Percentiles rank a stretch among this genome's conserved stretches.
Conservation (phyloP, 169 alveolate genomes). For the Amoebophrya sp. region DNA sequence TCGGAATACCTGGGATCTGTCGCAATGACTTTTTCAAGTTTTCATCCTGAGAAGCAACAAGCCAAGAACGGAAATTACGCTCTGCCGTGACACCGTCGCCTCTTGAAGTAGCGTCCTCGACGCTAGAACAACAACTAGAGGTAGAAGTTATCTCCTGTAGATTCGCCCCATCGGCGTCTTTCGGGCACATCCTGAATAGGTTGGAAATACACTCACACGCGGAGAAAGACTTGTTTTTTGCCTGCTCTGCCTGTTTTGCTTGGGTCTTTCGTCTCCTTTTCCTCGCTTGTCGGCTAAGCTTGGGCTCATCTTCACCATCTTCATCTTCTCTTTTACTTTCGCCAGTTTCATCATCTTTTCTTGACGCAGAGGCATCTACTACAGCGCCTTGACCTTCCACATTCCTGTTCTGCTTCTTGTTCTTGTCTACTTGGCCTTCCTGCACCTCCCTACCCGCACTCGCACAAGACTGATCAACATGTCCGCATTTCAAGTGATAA, state of each 20-base stretch:
- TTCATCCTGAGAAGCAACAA: not conserved
- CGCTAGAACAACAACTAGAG: too few species aligned
- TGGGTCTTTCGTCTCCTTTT: too few species aligned
- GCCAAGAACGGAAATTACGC: not conserved
- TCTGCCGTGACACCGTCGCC: too few species aligned
- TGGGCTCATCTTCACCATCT: too few species aligned
- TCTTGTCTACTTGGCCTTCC: too few species aligned
- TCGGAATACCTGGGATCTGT: not conserved
- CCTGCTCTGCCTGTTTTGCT: not conserved
- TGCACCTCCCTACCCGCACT: too few species aligned
- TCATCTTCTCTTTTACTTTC: too few species aligned
- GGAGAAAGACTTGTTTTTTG: not conserved
- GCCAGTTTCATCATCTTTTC: too few species aligned
- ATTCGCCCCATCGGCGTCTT: not conserved
- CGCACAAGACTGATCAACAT: not conserved
- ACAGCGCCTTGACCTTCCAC: not conserved
- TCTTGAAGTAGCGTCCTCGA: too few species aligned
- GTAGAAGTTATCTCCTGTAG: too few species aligned
- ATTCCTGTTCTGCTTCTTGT: not conserved
- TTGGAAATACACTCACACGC: not conserved
- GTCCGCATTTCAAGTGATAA: slow-evolving; percentile 30
- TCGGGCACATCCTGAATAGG: not conserved
- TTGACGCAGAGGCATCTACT: too few species aligned
- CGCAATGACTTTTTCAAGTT: not conserved
- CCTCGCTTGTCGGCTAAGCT: too few species aligned